Base-by-base conservation (phyloP, 1,284 basidiomycete genomes). In the Cryptococcus sp. region DNA sequence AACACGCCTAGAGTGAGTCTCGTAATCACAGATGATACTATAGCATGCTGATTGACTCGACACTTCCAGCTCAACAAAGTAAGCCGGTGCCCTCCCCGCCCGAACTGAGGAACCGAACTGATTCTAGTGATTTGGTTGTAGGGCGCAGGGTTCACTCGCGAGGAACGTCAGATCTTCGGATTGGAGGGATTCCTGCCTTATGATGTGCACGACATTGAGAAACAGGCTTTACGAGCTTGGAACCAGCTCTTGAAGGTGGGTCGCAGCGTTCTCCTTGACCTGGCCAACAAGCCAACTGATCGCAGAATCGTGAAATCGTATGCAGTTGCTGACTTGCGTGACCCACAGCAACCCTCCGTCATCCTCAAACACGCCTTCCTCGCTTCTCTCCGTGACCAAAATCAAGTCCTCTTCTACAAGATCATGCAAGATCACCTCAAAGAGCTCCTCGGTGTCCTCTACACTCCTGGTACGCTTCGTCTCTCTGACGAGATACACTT, bases 111-210 rank as follows among this genome's bases (percentile, higher is more conserved):
- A 31, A 23, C 19, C 11, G 31, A 17, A 40, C 27, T 22, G n/a
- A 35, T 35, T 23, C 44, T 39, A 46, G 42, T 41, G 25, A 49
- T 22, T 50, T 35, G n/a, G 31, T 42, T 38, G 16, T 46, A 80
- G 72, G 82, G 89, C 47, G 89, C 87, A 0, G 90, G 85, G 11
- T 93, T 93, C 74, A 86, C 86, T 0, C 66, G 80, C 13, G 80
- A 84, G 50, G 90, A 92, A 76, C 84, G 91, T 53, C 56, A 65
- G 59, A 82, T 82, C 3, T 89, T 93, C 61, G 87, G 88, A 5
- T 81, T 93, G 3, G 84, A 83, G n/a, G 90, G 89, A 2, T 85
- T 89, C 41, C 80, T 94, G 3, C 91, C 91, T 1, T 85, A 84
- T 65, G 83, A 85, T 57, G 83, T 90, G 47, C 88, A 90, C 74